Evolutionary conservation across 176 grass and related monocot genomes (phyloP).

Genomic region (Oryza coarctata): DNA sequence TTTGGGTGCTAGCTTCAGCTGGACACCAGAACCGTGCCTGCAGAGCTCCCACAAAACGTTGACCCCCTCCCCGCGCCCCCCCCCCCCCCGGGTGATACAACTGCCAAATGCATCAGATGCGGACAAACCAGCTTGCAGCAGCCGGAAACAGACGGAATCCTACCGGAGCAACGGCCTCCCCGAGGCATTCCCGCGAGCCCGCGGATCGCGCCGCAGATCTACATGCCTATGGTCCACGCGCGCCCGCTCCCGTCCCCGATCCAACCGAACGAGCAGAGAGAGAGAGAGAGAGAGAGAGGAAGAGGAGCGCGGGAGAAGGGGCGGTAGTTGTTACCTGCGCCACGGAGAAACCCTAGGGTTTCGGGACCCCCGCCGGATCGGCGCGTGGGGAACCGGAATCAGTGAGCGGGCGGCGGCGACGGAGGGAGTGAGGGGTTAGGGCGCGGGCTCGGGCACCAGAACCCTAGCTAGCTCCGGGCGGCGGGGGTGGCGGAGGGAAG

Average conservation of each 20-base stretch:
- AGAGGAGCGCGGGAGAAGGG: neutral
- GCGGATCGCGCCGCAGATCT: slow-evolving; percentile 41
- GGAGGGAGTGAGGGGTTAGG: too few species aligned
- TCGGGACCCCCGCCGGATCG: slow-evolving; percentile 23
- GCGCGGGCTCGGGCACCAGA: neutral
- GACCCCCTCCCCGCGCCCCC: too few species aligned
- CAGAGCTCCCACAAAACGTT: neutral
- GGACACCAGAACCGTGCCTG: neutral
- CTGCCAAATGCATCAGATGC: neutral
- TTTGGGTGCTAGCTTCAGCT: neutral
- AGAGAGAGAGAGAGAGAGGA: neutral
- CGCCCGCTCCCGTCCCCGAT: neutral
- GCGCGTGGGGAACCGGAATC: neutral
- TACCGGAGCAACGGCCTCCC: neutral
- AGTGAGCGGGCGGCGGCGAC: neutral
- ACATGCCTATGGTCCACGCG: neutral
- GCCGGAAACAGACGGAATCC: neutral
- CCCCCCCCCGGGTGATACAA: neutral
- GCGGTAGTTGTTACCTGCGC: slow-evolving; percentile 36
- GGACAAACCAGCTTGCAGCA: neutral
- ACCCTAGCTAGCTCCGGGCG: neutral
- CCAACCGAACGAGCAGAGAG: neutral
- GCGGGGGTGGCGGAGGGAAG: neutral
- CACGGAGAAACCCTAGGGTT: slow-evolving; percentile 29
- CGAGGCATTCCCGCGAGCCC: neutral